These are phyloP conservation scores for Sarocladium brachiariae DNA, from an alignment of 2,329 filamentous ascomycete genomes.

Conservation along the genomic window DNA sequence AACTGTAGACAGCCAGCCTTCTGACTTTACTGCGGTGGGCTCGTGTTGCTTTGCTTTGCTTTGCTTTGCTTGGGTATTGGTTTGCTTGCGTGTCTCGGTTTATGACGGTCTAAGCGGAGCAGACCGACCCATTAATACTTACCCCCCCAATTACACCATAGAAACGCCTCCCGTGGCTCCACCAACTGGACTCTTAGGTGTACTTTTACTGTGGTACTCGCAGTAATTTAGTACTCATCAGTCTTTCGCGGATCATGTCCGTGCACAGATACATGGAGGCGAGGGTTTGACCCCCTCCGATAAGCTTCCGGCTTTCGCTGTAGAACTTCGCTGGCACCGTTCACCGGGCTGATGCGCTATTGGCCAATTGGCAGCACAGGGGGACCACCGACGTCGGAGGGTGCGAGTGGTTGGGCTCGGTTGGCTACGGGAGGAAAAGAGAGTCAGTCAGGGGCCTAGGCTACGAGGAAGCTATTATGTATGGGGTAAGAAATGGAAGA, in stretches of 20 bases:
- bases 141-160: background rate
- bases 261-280: background rate
- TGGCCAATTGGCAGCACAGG: background rate
- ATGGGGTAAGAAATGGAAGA: background rate
- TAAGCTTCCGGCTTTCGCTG: background rate
- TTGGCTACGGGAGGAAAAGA: background rate
- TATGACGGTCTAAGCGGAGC: slow-evolving; percentile 9
- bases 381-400: slow-evolving; percentile 1
- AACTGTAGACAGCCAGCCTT: too few relatives aligned
- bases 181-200: too few relatives aligned
- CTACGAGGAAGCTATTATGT: background rate
- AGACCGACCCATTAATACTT: background rate
- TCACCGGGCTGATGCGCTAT: background rate
- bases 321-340: too few relatives aligned
- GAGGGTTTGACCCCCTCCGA: too few relatives aligned
- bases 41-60: too few relatives aligned
- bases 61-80: too few relatives aligned
- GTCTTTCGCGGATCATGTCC: too few relatives aligned
- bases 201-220: too few relatives aligned
- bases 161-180: background rate
- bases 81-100: slow-evolving; percentile 5
- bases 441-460: too few relatives aligned
- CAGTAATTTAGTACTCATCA: too few relatives aligned
- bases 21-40: too few relatives aligned
- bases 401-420: background rate